Evolutionary conservation across 1,284 basidiomycete genomes (phyloP).

Genomic region (Apiotrichum mycotoxinovorans): DNA sequence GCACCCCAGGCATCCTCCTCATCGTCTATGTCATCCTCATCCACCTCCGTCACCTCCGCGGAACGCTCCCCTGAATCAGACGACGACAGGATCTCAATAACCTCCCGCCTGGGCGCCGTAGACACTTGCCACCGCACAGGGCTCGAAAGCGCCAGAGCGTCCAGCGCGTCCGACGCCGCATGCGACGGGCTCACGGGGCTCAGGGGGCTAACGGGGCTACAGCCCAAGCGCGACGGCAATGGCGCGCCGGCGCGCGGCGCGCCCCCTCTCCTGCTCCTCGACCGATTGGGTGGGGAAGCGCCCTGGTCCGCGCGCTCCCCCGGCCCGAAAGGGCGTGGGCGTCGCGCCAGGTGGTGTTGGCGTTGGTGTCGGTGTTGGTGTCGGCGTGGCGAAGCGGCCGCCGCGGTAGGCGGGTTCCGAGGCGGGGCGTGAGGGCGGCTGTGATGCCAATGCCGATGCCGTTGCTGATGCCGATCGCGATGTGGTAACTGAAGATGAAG

Average conservation of each 20-base stretch:
- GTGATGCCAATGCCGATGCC: background rate
- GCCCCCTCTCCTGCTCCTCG: constrained; percentile 2
- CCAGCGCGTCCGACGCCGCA: constrained; percentile 9
- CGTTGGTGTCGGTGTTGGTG: too few species aligned
- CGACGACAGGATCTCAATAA: constrained; percentile 4
- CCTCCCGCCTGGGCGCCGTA: background rate
- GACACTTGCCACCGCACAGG: background rate
- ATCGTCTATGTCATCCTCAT: background rate
- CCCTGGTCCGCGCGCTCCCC: constrained; percentile 40
- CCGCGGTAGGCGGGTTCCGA: background rate
- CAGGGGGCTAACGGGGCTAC: too few species aligned
- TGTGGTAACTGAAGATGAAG: background rate
- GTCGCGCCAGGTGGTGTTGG: background rate
- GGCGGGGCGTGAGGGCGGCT: too few species aligned
- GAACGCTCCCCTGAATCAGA: background rate
- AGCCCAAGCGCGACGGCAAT: constrained; percentile 10
- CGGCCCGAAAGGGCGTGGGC: constrained; percentile 28
- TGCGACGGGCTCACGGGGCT: too few species aligned
- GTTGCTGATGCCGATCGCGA: too few species aligned
- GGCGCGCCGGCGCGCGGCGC: constrained; percentile 10
- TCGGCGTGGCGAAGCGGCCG: background rate
- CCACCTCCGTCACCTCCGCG: background rate
- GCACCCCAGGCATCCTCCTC: constrained; percentile 12
- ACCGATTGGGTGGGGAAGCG: constrained; percentile 20
- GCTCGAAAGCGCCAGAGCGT: constrained; percentile 1